Base-by-base conservation (phyloP, 1,284 basidiomycete species). In the Caloboletus firmus region DNA sequence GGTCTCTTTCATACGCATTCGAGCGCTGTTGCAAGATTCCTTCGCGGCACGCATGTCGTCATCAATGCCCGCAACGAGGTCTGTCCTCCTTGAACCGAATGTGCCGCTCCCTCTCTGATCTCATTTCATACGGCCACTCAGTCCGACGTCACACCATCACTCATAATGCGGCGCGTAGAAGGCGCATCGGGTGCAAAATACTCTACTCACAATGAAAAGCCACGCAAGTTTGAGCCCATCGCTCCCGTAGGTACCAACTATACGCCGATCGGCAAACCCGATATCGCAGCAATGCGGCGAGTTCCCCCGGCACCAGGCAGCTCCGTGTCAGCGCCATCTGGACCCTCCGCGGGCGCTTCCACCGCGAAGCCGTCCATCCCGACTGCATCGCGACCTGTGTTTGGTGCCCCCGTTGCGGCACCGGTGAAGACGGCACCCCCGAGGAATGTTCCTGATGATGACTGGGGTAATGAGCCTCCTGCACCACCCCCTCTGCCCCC, bases 131-230 rank as follows among this genome's bases (percentile, higher is more conserved):
- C 2, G 22, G 36, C 9, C 9, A 11, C 18, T 11, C 61, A 93
- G 90, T 80, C 80, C 54, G 95, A 98, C 71, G 91, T 98, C 18
- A 75, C 84, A 0, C 88, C 93, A 0, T 74, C 79, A 0, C 70
- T 89, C 45, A 92, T 98, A 70, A 91, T 94, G 84, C 85, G 87
- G 56, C 85, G 91, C 44, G 87, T 99, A 24, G 89, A 90, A 72
- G 90, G 92, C 36, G 90, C 94, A 13, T 94, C 91, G 6, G 96
- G 96, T n/a, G 85, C 93, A 0, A 95, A 87, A 69, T 99, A 98
- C 73, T 86, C 88, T 11, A 76, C 81, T 6, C 89, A 92, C 62
- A 85, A 85, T 51, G 87, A 91, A 60, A 69, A 74, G 30, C 65
- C 85, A 0, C 81, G 83, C 57, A 82, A 79, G 66, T 78, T 74